Conservation (phyloP, 495 filamentous ascomycete genomes). For the Aspergillus avenaceus region DNA sequence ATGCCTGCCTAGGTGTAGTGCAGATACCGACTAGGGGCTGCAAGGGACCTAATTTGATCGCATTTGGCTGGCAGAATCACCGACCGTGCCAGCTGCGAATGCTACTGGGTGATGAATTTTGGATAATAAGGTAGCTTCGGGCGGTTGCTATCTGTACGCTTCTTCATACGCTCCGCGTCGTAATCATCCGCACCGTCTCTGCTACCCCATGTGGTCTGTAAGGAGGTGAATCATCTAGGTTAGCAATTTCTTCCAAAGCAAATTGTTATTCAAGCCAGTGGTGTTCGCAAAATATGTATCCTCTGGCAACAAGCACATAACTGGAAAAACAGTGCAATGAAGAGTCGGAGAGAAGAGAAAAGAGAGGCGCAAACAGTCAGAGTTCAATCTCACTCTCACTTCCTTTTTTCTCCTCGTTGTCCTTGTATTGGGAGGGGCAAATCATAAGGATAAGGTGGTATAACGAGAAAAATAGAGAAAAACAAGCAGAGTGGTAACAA, state of each 20-base stretch:
- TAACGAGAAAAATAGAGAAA: no score
- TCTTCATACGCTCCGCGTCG: constrained; percentile 54
- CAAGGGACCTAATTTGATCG: not conserved
- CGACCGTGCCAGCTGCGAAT: not conserved
- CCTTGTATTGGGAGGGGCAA: no score
- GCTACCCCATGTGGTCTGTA: constrained; percentile 55
- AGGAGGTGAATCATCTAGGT: constrained; percentile 1
- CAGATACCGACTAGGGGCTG: no score
- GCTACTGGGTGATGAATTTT: constrained; percentile 25
- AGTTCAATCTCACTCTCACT: no score
- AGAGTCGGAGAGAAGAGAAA: no score
- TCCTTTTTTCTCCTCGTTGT: no score
- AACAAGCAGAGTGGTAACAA: no score
- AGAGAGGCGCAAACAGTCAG: no score
- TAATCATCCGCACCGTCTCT: constrained; percentile 56
- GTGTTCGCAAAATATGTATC: no score
- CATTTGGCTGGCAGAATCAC: constrained; percentile 1
- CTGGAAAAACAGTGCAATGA: not conserved
- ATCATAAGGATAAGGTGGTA: no score
- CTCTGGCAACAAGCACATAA: constrained; percentile 1
- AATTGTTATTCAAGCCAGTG: constrained; percentile 10
- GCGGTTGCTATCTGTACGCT: constrained; percentile 39
- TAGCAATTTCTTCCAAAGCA: not conserved
- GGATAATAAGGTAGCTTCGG: constrained; percentile 29
- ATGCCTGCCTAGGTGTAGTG: no score